phyloP scores from a whole-genome alignment of 169 alveolate genomes.

The Fabrea salina region DNA sequence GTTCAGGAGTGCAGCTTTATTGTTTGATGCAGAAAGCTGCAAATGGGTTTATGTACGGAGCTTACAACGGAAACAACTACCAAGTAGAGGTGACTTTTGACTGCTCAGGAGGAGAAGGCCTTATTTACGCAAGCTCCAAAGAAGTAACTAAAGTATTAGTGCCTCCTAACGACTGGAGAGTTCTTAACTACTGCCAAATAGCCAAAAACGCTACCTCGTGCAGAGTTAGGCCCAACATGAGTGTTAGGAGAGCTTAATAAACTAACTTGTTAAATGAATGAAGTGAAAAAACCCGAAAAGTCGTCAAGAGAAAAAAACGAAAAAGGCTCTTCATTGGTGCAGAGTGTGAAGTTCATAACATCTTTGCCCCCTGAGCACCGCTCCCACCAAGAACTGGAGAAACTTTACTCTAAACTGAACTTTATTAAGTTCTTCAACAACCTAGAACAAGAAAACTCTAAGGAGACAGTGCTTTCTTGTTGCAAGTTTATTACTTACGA shows the following conservation, averaged over 20 bases:
- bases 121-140: neutral
- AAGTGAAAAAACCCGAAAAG: too few relatives aligned
- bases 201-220: neutral
- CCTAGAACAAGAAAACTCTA: neutral
- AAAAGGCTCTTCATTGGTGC: too few relatives aligned
- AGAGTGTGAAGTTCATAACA: too few relatives aligned
- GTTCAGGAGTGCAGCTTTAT: neutral
- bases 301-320: too few relatives aligned
- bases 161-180: neutral
- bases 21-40: conserved; percentile 10
- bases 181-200: neutral
- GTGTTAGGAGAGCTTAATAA: neutral
- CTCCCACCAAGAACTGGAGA: too few relatives aligned
- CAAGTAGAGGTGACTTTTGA: neutral
- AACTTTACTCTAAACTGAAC: too few relatives aligned
- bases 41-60: conserved; percentile 2
- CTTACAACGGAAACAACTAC: conserved; percentile 6
- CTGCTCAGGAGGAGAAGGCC: conserved; percentile 18
- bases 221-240: neutral
- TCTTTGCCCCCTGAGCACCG: too few relatives aligned
- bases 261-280: too few relatives aligned
- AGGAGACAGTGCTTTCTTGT: neutral
- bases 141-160: neutral
- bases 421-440: neutral
- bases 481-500: neutral